Evolutionary conservation across 768 basidiomycete species (phyloP), one percentile per base, ranked within the genome.

Genomic region (Scleroderma citrinum): DNA sequence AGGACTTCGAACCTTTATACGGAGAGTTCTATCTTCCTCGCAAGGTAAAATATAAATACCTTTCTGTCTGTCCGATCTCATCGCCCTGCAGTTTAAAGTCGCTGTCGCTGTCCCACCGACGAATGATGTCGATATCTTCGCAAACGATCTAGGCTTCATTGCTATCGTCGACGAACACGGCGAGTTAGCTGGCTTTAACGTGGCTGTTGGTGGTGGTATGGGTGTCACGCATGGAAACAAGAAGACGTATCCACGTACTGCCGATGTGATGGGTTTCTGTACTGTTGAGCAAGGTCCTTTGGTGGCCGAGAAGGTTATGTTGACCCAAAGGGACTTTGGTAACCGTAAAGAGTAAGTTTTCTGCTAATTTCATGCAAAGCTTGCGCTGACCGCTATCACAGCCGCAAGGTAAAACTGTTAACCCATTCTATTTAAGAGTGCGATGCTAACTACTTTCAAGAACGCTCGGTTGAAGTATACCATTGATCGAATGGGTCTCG

Each of bases 181-280:
- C 44, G 76, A 87, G 54, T 71, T 99, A 17, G 76, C 77, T 46
- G 96, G 96, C 37, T 99, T 96, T 78, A 96, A 99, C 63, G 93
- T 99, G 46, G 69, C 85, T 14, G 74, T 91, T 38, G 96, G 96
- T 49, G 96, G 96, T 57, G 96, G 96, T 43, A 99, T 99, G 96
- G 96, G 96, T 67, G 96, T 97, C 38, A 98, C 96, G 1, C 95
- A 98, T 59, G 92, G 92, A 30, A 95, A 92, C 77, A 98, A 97
- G 76, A 94, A 96, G 75, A 99, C 96, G 0, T 98, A 98, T 65
- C 96, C 96, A 40, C 85, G 96, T 46, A 68, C 84, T 39, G 92
- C 81, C 24, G 85, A 85, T 59, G 70, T 96, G 41, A 80, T 99
- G 53, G 96, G 96, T 44, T 99, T 98, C 76, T 92, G 92, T 60